These are phyloP conservation scores for Cyberlindnera suaveolens DNA, from an alignment of 805 yeast genomes.

Conservation along the genomic window DNA sequence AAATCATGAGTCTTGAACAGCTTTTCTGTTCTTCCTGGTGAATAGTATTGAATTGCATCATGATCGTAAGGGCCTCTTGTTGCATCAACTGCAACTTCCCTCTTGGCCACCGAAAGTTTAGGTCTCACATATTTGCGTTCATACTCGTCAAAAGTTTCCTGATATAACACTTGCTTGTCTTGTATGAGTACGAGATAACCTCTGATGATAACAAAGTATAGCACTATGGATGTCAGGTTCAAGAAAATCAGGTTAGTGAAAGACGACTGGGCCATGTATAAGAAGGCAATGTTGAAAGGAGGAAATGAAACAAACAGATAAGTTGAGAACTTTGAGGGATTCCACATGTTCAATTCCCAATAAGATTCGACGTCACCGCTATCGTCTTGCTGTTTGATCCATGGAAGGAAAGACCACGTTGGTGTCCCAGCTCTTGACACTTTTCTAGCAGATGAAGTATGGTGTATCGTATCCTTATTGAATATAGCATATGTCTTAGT, in stretches of 20 bases:
- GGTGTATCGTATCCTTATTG: constrained; percentile 16
- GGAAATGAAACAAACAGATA: constrained; percentile 48
- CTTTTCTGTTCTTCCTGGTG: constrained; percentile 28
- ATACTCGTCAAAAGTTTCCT: constrained; percentile 59
- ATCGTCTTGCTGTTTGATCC: constrained; percentile 1
- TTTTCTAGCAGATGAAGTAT: constrained; percentile 16
- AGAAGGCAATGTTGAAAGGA: constrained; percentile 46
- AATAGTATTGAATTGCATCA: constrained; percentile 22
- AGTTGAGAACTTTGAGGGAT: constrained; percentile 53
- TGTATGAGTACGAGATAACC: constrained; percentile 42
- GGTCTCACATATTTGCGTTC: constrained; percentile 59
- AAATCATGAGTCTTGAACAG: constrained; percentile 47
- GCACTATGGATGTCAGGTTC: constrained; percentile 29
- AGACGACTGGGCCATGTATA: constrained; percentile 32
- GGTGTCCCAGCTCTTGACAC: constrained; percentile 5
- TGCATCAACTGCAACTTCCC: constrained; percentile 60
- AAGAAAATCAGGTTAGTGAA: constrained; percentile 32
- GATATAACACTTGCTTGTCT: constrained; percentile 55
- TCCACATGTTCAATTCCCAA: constrained; percentile 62
- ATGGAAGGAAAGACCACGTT: not conserved
- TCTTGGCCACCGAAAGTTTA: constrained; percentile 39
- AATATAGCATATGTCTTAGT: constrained; percentile 21
- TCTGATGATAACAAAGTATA: constrained; percentile 34
- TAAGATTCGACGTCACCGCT: constrained; percentile 25
- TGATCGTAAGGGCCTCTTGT: constrained; percentile 30